Evolutionary conservation across 768 basidiomycete species (phyloP).

Genomic region (Amanita fuliginea): DNA sequence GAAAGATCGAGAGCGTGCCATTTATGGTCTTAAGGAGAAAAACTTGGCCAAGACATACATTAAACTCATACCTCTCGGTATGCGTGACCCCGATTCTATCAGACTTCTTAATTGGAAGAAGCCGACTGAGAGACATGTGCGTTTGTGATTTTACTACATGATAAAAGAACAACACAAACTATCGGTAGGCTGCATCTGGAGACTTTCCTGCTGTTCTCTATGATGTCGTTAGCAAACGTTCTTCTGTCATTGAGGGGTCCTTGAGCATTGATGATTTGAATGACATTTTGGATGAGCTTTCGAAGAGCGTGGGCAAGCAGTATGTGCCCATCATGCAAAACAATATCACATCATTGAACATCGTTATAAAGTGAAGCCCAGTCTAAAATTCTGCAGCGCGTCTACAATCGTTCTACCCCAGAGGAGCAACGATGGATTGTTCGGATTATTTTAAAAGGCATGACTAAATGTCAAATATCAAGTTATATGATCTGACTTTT

Average conservation of each 20-base stretch:
- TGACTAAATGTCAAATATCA: not conserved
- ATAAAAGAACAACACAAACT: not conserved
- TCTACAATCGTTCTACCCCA: constrained; percentile 72
- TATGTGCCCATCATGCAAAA: constrained; percentile 21
- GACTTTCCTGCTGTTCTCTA: constrained; percentile 84
- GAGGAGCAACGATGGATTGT: constrained; percentile 93
- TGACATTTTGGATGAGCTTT: constrained; percentile 65
- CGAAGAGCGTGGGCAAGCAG: constrained; percentile 66
- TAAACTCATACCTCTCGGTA: constrained; percentile 76
- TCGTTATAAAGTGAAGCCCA: constrained; percentile 52
- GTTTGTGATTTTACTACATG: constrained; percentile 14
- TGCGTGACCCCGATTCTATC: constrained; percentile 69
- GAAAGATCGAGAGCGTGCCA: constrained; percentile 90
- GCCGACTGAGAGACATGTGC: constrained; percentile 56
- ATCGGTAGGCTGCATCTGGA: constrained; percentile 54
- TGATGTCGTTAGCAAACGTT: constrained; percentile 79
- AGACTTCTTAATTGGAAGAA: constrained; percentile 87
- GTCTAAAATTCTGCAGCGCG: constrained; percentile 59
- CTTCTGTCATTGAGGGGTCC: constrained; percentile 64
- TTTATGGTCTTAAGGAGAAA: constrained; percentile 93
- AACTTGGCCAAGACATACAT: constrained; percentile 90
- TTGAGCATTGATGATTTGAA: constrained; percentile 83
- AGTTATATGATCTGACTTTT: not conserved
- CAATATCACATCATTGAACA: constrained; percentile 8
- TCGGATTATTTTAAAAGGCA: constrained; percentile 93